Base-by-base conservation (phyloP, 2,329 filamentous ascomycete genomes). In the Rutstroemia sp. region DNA sequence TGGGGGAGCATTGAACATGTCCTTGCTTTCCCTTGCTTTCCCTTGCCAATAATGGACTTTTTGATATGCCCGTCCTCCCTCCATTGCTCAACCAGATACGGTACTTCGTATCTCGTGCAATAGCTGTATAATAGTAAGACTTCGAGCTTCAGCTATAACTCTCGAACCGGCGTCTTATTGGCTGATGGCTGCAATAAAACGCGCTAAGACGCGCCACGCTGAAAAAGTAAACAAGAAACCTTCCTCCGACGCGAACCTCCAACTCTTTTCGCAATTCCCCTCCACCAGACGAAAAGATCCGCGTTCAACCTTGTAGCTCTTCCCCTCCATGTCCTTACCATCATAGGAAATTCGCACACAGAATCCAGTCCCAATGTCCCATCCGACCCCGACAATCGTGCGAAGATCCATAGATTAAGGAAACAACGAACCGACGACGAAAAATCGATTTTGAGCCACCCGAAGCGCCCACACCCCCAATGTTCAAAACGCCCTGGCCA, bases 171-270 rank as follows among this genome's bases (percentile, higher is more conserved):
- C 12, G 19, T 27, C 37, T 46, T 18, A 41, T 25, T 46, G n/a
- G 42, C 45, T 52, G 41, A 14, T 7, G 21, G 18, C n/a, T 16
- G 14, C 1, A 8, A 27, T 23, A 46, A 54, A 41, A 48, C 52
- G 46, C 44, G 52, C 30, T 48, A 54, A 48, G 27, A 41, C 52
- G 21, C 52, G 44, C 5, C 25, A 7, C 14, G 5, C 0, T 14
- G 34, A 37, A 27, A 55, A 50, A 44, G 52, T 55, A 50, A 55
- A 55, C 46, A 55, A 54, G 10, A 21, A 23, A 37, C 18, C 18
- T 44, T 49, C 19, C 34, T 49, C 30, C 14, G 18, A 34, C 45
- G 45, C 34, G 37, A 49, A 49, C 18, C 39, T 42, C 23, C 38
- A 46, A 27, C 19, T 51, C 16, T 23, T 41, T 5, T 7, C 38